phyloP scores from a whole-genome alignment of 805 yeast genomes.

The Myxozyma mucilagina region DNA sequence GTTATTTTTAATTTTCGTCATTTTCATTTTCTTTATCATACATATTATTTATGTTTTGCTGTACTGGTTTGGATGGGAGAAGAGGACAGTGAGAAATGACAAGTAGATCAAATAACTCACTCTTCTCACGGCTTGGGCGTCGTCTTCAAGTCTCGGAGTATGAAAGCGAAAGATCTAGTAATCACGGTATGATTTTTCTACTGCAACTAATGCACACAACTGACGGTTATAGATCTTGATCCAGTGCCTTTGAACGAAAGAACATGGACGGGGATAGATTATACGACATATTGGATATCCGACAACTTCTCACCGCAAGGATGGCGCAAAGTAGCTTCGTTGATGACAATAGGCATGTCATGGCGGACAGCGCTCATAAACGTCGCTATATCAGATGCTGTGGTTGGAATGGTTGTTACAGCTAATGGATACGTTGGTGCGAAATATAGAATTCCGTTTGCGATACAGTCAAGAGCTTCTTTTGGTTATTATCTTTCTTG shows the following conservation, averaged over 20 bases:
- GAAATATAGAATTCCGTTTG: conserved; percentile 56
- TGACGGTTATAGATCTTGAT: conserved; percentile 19
- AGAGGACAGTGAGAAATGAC: no score
- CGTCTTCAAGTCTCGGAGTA: conserved; percentile 1
- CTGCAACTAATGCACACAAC: not conserved
- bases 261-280: conserved; percentile 50
- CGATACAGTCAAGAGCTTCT: conserved; percentile 71
- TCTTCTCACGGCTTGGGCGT: conserved; percentile 1
- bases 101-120: not conserved
- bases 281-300: conserved; percentile 33
- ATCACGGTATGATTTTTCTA: conserved; percentile 10
- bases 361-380: conserved; percentile 16
- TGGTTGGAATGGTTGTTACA: conserved; percentile 68
- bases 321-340: conserved; percentile 24
- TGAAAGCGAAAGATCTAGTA: conserved; percentile 11
- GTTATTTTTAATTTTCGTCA: no score
- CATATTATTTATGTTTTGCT: no score
- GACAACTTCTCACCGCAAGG: conserved; percentile 20
- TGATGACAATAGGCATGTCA: conserved; percentile 23
- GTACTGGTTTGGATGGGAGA: no score
- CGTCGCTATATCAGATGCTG: conserved; percentile 31
- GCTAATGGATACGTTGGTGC: conserved; percentile 79
- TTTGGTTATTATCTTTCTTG: conserved; percentile 92
- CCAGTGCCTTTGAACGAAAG: conserved; percentile 35
- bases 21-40: no score